phyloP scores from a whole-genome alignment of 805 yeast species.

The Komagataella kurtzmanii region DNA sequence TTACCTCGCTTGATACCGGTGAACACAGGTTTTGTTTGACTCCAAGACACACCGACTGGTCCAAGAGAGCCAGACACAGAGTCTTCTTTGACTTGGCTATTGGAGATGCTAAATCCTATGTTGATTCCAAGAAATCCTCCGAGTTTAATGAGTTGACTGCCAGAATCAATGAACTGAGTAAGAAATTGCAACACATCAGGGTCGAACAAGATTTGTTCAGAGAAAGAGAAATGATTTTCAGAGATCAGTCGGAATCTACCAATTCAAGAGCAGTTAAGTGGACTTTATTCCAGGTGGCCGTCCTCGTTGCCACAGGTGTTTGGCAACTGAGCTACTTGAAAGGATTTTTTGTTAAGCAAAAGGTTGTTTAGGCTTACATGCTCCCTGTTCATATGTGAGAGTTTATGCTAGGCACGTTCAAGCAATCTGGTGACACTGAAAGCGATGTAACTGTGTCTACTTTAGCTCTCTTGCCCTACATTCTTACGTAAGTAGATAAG shows the following conservation, averaged over 20 bases:
- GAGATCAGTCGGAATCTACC: slow-evolving; percentile 60
- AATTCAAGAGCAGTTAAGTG: slow-evolving; percentile 61
- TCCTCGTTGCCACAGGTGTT: slow-evolving; percentile 51
- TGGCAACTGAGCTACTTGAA: slow-evolving; percentile 68
- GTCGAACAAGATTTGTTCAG: slow-evolving; percentile 57
- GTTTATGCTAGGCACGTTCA: not conserved
- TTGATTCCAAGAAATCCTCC: slow-evolving; percentile 55
- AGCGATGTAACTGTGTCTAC: not conserved
- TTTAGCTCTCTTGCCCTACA: not conserved
- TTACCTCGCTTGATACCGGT: slow-evolving; percentile 63
- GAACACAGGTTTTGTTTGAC: slow-evolving; percentile 70
- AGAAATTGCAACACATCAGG: slow-evolving; percentile 45
- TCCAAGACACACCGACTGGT: slow-evolving; percentile 31
- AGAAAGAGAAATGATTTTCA: slow-evolving; percentile 61
- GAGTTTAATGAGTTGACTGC: slow-evolving; percentile 42
- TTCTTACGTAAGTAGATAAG: not conserved
- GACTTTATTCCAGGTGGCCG: slow-evolving; percentile 55
- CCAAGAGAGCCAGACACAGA: slow-evolving; percentile 40
- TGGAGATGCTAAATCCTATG: slow-evolving; percentile 48
- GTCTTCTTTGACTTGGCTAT: slow-evolving; percentile 57
- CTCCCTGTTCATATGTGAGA: not conserved
- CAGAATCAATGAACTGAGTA: slow-evolving; percentile 40
- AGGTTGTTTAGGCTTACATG: slow-evolving; percentile 29
- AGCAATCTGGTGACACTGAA: not conserved
- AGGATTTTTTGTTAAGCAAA: slow-evolving; percentile 69